phyloP scores from a whole-genome alignment of 1,139 yeast genomes.

The Pichia sp. region DNA sequence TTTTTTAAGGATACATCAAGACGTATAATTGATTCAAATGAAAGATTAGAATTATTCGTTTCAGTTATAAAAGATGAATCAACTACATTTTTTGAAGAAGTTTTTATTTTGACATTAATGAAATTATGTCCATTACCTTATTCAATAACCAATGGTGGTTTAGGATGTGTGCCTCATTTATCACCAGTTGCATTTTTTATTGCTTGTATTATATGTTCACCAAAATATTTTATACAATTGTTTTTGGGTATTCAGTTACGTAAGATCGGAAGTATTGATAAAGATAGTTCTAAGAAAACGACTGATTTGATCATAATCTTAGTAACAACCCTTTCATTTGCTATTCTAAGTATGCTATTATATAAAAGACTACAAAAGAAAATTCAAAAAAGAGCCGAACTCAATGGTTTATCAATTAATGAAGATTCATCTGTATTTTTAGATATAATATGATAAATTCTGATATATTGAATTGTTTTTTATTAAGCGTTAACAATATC shows the following conservation, averaged over 20 bases:
- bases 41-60: slow-evolving; percentile 67
- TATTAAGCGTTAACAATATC: too few relatives aligned
- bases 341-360: slow-evolving; percentile 61
- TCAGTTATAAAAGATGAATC: slow-evolving; percentile 61
- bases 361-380: slow-evolving; percentile 49
- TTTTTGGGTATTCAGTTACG: slow-evolving; percentile 78
- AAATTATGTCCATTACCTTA: slow-evolving; percentile 90
- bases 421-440: too few relatives aligned
- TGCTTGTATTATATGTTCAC: slow-evolving; percentile 73
- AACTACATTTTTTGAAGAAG: slow-evolving; percentile 40
- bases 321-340: slow-evolving; percentile 51
- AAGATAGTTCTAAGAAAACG: slow-evolving; percentile 33
- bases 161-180: slow-evolving; percentile 78
- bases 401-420: background rate
- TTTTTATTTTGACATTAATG: slow-evolving; percentile 61
- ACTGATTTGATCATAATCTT: slow-evolving; percentile 60
- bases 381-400: slow-evolving; percentile 25
- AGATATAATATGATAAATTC: too few relatives aligned
- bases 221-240: slow-evolving; percentile 69
- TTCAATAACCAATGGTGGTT: slow-evolving; percentile 85
- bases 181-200: slow-evolving; percentile 53
- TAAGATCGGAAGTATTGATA: slow-evolving; percentile 57
- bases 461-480: too few relatives aligned
- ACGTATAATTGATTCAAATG: slow-evolving; percentile 43
- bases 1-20: slow-evolving; percentile 52